Base-by-base conservation (phyloP, 2,329 filamentous ascomycete genomes). In the Talaromyces sp. region DNA sequence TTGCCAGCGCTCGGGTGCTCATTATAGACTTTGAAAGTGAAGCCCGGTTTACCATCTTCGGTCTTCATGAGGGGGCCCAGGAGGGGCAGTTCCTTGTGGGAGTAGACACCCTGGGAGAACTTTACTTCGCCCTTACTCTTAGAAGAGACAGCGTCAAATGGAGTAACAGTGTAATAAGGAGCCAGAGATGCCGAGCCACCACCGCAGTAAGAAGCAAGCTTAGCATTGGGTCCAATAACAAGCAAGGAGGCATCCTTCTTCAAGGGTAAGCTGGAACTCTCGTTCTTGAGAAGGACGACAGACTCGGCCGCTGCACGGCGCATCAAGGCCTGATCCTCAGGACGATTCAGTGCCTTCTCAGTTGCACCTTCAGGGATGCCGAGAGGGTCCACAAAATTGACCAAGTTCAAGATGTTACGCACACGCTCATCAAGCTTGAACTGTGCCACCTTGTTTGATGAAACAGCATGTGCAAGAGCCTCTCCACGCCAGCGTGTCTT, bases 221-320 rank as follows among this genome's bases (percentile, higher is more conserved):
- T 80, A 10, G 81, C 73, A 52, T 83, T 83, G 11, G 80, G 80
- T 3, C 81, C 82, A 52, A 84, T 82, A 16, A 83, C 74, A 10
- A 80, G 75, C 11, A 80, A 70, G 0, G 77, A 72, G 52, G 77
- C 73, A 20, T 70, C 68, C 42, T 74, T 76, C 35, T 73, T 70
- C 47, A 83, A 66, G 0, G 89, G 89, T 1, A 92, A 75, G 0
- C 86, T 68, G 13, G 75, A 76, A 33, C 80, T 80, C 11, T 89
- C 81, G 59, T 92, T 92, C 73, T 91, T 90, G 44, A 91, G 74
- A 11, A 92, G 77, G 1, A 91, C 87, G 8, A 90, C 85, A 3
- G 85, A 85, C 65, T 91, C 86, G 4, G 84, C 82, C 16, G 86
- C 87, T 20, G 88, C 79, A 49, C 80, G 78, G 16, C 89, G 80